These are phyloP conservation scores for Mycena vulgaris DNA, from an alignment of 768 basidiomycete genomes.

Conservation along the genomic window DNA sequence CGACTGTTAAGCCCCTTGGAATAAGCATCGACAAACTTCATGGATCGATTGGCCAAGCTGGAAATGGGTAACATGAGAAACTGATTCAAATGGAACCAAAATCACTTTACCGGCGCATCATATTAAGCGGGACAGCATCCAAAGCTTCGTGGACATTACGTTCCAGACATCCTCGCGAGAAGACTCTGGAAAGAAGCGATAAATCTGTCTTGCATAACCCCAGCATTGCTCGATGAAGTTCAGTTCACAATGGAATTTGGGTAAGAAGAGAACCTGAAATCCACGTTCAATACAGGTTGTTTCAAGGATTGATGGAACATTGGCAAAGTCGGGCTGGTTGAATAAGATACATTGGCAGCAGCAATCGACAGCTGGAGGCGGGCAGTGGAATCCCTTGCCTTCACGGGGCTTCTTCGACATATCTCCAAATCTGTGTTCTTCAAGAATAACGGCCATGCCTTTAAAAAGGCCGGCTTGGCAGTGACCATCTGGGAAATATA, in stretches of 20 bases:
- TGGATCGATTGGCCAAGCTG: constrained; percentile 7
- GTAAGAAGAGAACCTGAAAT: constrained; percentile 20
- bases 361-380: neutral
- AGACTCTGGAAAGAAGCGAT: constrained; percentile 9
- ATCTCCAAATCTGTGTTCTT: neutral
- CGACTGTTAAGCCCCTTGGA: constrained; percentile 38
- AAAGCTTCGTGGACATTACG: neutral
- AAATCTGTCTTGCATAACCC: constrained; percentile 10
- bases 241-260: constrained; percentile 37
- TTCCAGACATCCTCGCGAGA: constrained; percentile 8
- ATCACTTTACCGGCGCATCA: constrained; percentile 9
- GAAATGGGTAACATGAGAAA: neutral
- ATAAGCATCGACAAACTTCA: constrained; percentile 47
- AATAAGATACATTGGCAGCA: neutral
- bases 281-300: neutral
- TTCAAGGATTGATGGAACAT: constrained; percentile 17
- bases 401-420: neutral
- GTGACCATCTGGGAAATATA: neutral
- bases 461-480: neutral
- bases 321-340: constrained; percentile 44
- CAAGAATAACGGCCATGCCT: neutral
- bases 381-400: neutral
- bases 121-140: neutral
- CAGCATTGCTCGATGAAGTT: constrained; percentile 45
- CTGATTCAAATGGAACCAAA: neutral